Percentiles rank a stretch among this genome's conserved stretches.
Evolutionary conservation across 495 filamentous ascomycete genomes (phyloP).

Genomic region (Astrothelium macrocarpum): DNA sequence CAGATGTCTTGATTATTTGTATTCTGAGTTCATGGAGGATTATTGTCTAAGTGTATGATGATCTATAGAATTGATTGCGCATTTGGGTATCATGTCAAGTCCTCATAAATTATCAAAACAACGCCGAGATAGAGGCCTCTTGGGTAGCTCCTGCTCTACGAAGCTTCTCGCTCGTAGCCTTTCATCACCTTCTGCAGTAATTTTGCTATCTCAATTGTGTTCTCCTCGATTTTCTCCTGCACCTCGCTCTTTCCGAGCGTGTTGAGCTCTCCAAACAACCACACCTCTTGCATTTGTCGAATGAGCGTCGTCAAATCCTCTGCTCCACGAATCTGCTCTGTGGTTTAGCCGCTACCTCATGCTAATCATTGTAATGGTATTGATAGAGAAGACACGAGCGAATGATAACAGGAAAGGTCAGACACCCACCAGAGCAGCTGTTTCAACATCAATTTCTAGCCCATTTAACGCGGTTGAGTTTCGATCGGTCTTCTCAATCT

Average conservation of each 20-base stretch:
- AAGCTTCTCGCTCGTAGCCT: not conserved
- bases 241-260: slow-evolving; percentile 40
- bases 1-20: no score
- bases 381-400: not conserved
- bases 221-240: slow-evolving; percentile 42
- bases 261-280: slow-evolving; percentile 63
- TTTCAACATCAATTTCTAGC: slow-evolving; percentile 55
- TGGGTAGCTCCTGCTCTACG: no score
- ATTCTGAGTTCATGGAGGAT: no score
- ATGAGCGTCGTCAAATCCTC: slow-evolving; percentile 58
- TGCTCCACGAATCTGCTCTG: slow-evolving; percentile 47
- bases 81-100: not conserved
- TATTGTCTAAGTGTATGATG: no score
- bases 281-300: slow-evolving; percentile 60
- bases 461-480: slow-evolving; percentile 47
- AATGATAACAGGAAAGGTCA: not conserved
- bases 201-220: slow-evolving; percentile 44
- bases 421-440: slow-evolving; percentile 47
- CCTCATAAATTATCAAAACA: not conserved
- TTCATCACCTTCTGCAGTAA: slow-evolving; percentile 22
- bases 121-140: no score
- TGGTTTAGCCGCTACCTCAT: not conserved
- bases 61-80: no score
- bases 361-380: not conserved
- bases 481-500: slow-evolving; percentile 30